Evolutionary conservation across 345 rosid genomes (phyloP), one percentile per base, ranked within the genome.

Genomic region (Arabis hirsuta): DNA sequence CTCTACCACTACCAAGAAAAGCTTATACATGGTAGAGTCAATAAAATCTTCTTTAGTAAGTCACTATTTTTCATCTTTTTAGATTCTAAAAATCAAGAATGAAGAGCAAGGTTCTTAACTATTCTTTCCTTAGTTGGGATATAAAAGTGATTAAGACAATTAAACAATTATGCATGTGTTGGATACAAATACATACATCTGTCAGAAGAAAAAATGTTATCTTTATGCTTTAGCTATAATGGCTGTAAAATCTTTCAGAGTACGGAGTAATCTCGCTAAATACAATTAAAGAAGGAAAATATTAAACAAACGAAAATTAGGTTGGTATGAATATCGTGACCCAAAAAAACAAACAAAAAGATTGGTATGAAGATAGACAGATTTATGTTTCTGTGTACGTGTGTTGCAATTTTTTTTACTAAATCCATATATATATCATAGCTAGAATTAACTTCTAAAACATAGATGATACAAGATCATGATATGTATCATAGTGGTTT

Each of bases 1-100:
- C 79, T 69, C 79, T 63, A 60, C 74, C 79, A 75, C 74, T 53
- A 64, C 38, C 51, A 53, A 6, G 47, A 54, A 73, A 74, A 67
- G 55, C 62, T 74, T 41, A 67, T 59, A 31, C 32, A 67, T 62
- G 64, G 31, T 45, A 14, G 57, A 75, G 71, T 76, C 71, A 76
- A 55, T 69, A 69, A 55, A 60, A 68, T 3, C 69, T 52, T 24
- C 64, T 61, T 61, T 75, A 8, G 62, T 61, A 61, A 68, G 32
- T 75, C 64, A 61, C 34, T 54, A 22, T 61, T 75, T 69, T 68
- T 45, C 68, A 45, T 54, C 69, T 61, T 75, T 67, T 16, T 36
- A 69, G 79, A 68, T 62, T 62, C 70, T 54, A 9, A 45, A 68
- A 76, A 62, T 76, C 74, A 61, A 38, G 74, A 68, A 68, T 45